Conservation (phyloP, 176 grass and related monocot species). For the Typha latifolia region DNA sequence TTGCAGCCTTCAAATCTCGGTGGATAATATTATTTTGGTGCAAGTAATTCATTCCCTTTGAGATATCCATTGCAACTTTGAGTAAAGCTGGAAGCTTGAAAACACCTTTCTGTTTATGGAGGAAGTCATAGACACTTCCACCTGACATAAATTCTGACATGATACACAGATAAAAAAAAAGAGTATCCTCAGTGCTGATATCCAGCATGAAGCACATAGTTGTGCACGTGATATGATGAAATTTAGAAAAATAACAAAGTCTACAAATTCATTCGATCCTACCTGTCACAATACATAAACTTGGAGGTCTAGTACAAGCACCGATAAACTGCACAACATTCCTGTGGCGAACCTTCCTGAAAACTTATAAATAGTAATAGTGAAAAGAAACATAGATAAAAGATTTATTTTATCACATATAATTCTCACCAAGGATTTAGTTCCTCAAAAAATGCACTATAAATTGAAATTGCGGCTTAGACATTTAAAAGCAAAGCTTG, state of each 20-base stretch:
- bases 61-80: conserved; percentile 49
- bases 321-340: conserved; percentile 86
- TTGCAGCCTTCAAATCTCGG: conserved; percentile 74
- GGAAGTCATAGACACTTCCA: conserved; percentile 57
- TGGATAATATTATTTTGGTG: conserved; percentile 85
- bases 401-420: background rate
- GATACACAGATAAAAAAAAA: conserved; percentile 15
- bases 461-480: no score
- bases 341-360: conserved; percentile 77
- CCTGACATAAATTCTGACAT: conserved; percentile 76
- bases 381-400: conserved; percentile 4
- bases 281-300: conserved; percentile 77
- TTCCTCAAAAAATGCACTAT: background rate
- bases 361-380: conserved; percentile 13
- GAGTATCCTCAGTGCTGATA: background rate
- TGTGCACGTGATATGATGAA: background rate
- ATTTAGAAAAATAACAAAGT: background rate
- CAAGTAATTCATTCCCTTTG: conserved; percentile 83
- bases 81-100: conserved; percentile 64
- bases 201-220: background rate
- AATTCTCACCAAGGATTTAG: background rate
- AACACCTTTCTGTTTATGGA: conserved; percentile 52
- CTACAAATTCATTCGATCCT: conserved; percentile 10
- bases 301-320: conserved; percentile 64
- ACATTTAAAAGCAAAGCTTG: no score